A percentile compares a stretch with the other conserved stretches of the same genome.
phyloP scores from a whole-genome alignment of 768 basidiomycete genomes.

The Mycena galericulata region DNA sequence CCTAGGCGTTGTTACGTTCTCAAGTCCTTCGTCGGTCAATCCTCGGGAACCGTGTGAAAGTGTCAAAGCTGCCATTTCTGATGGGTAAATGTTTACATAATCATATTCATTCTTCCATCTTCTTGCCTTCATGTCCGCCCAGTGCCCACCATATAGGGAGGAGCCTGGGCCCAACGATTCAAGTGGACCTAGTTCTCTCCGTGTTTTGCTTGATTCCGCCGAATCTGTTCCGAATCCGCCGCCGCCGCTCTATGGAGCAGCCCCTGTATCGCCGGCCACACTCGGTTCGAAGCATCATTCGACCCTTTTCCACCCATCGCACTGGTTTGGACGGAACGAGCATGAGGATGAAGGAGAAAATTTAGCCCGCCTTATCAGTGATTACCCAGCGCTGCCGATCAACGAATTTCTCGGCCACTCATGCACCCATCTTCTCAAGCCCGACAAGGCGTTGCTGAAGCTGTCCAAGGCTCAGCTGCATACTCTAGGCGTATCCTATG shows the following conservation, averaged over 20 bases:
- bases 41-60: background rate
- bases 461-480: background rate
- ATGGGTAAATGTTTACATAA: background rate
- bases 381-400: background rate
- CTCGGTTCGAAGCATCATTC: background rate
- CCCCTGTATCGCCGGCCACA: background rate
- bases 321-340: background rate
- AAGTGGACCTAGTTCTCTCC: background rate
- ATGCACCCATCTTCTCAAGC: background rate
- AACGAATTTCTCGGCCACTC: background rate
- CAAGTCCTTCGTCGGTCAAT: too few species aligned
- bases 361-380: background rate
- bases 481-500: background rate
- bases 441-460: slow-evolving; percentile 1
- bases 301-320: background rate
- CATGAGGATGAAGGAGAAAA: background rate
- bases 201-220: background rate
- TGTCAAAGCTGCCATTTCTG: background rate
- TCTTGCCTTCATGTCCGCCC: background rate
- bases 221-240: background rate
- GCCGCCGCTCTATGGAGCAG: background rate
- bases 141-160: background rate
- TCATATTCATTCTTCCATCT: background rate
- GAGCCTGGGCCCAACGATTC: background rate
- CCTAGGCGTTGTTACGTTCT: too few species aligned